Evolutionary conservation across 176 grass and related monocot genomes (phyloP), one percentile per base, ranked within the genome.

Genomic region (Aegilops tauschii): DNA sequence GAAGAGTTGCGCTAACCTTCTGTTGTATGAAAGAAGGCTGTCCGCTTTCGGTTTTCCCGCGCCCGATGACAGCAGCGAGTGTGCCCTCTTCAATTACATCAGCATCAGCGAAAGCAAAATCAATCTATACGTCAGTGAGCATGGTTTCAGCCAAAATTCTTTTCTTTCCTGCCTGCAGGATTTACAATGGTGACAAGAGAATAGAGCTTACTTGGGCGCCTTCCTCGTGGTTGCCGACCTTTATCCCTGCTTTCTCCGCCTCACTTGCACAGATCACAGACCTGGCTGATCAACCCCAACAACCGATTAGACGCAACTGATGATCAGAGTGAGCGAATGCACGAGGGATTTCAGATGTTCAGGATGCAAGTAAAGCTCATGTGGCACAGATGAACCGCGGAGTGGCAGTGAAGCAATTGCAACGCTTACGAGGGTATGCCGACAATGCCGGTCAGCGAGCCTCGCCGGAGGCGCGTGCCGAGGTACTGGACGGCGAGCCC

Each of bases 31-130:
- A 94, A 73, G 93, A 98, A 62, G 89, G 84, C 36, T 94, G 85
- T 2, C 89, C 93, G 1, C 64, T 87, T 61, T 94, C 93, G 3
- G 75, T 89, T 83, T 87, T 97, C 21, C 85, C 77, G 18, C 93
- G 96, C 16, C 93, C 96, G 34, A 98, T 90, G 76, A 98, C 62
- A 9, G 93, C 87, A 8, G 80, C 79, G 34, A 98, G 73, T 10
- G 96, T 92, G 50, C 88, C 86, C 87, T 98, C 88, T 73, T 95
- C 91, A 54, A 98, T 94, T 52, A 79, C 45, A 88, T 98, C 87
- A 73, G 93, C 91, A 79, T 95, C 96, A 86, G 90, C 82, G 87
- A 98, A 98, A 70, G 91, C 96, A 94, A 98, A 94, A 86, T 98
- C 90, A 84, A 95, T 94, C 93, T 95, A 82, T 61, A 92, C 6